Percentiles rank a stretch among this genome's conserved stretches.
These are phyloP conservation scores for Thalassiosira mediterranea DNA, from an alignment of 352 stramenopile genomes.

Conservation along the genomic window DNA sequence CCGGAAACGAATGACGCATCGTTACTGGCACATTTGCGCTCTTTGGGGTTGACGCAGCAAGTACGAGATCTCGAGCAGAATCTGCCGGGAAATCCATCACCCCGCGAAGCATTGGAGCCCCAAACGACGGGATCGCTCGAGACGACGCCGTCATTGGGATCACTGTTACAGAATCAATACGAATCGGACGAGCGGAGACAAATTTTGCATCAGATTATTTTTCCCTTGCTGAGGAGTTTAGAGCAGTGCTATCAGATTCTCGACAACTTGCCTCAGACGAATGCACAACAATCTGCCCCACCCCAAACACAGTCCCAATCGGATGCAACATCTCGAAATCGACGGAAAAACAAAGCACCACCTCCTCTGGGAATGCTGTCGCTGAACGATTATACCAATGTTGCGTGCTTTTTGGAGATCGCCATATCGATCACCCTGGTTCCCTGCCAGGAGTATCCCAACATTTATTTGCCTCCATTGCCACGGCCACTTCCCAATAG, in stretches of 20 bases:
- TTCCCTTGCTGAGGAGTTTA: constrained; percentile 52
- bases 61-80: constrained; percentile 21
- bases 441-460: constrained; percentile 54
- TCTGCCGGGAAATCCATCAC: neutral
- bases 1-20: constrained; percentile 9
- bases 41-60: constrained; percentile 26
- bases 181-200: constrained; percentile 38
- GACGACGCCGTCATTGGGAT: constrained; percentile 8
- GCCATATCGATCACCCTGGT: constrained; percentile 66
- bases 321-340: constrained; percentile 20
- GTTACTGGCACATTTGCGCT: constrained; percentile 36
- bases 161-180: constrained; percentile 22
- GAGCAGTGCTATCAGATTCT: constrained; percentile 52
- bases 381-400: constrained; percentile 82
- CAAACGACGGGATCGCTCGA: neutral
- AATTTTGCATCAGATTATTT: constrained; percentile 41
- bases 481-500: constrained; percentile 5
- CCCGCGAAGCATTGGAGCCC: neutral
- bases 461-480: constrained; percentile 45
- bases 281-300: constrained; percentile 15
- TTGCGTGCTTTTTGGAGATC: constrained; percentile 80
- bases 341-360: constrained; percentile 35
- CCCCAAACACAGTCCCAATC: neutral
- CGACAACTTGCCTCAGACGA: constrained; percentile 34
- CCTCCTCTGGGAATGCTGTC: constrained; percentile 77